Conservation (phyloP, 352 stramenopile genomes). For the Phytophthora pini region DNA sequence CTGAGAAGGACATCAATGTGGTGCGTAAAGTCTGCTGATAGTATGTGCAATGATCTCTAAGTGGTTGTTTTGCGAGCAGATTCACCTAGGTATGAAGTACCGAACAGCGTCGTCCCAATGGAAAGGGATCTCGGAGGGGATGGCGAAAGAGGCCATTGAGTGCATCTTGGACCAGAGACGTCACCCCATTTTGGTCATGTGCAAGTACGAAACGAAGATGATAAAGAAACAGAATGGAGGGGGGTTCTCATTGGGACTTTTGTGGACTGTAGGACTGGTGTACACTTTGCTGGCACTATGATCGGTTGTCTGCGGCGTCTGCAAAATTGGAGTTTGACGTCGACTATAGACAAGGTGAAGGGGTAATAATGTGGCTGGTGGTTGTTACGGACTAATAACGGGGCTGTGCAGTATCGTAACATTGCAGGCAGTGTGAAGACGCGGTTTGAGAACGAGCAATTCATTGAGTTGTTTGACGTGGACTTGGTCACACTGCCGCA, state of each 20-base stretch:
- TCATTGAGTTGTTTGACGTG: constrained; percentile 90
- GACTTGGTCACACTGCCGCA: constrained; percentile 84
- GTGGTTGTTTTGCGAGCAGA: constrained; percentile 36
- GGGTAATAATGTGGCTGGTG: not conserved
- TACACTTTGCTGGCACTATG: constrained; percentile 80
- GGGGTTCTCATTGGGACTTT: constrained; percentile 3
- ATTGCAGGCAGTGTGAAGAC: constrained; percentile 87
- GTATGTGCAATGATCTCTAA: constrained; percentile 1
- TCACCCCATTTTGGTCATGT: constrained; percentile 88
- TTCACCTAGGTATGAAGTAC: constrained; percentile 87
- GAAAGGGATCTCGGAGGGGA: constrained; percentile 77
- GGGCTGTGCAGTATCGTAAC: constrained; percentile 72
- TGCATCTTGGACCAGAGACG: constrained; percentile 80
- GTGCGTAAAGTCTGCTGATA: constrained; percentile 30
- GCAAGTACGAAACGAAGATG: constrained; percentile 64
- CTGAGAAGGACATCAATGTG: constrained; percentile 82
- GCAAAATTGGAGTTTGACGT: constrained; percentile 88
- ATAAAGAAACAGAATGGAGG: not conserved
- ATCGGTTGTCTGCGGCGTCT: constrained; percentile 83
- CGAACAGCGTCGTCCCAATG: constrained; percentile 70
- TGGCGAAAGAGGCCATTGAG: constrained; percentile 89
- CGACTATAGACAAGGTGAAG: constrained; percentile 85
- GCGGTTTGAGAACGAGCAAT: constrained; percentile 90
- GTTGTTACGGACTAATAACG: not conserved
- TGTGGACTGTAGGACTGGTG: constrained; percentile 54